Conservation (phyloP, 176 grass and related monocot species). For the Themeda triandra region DNA sequence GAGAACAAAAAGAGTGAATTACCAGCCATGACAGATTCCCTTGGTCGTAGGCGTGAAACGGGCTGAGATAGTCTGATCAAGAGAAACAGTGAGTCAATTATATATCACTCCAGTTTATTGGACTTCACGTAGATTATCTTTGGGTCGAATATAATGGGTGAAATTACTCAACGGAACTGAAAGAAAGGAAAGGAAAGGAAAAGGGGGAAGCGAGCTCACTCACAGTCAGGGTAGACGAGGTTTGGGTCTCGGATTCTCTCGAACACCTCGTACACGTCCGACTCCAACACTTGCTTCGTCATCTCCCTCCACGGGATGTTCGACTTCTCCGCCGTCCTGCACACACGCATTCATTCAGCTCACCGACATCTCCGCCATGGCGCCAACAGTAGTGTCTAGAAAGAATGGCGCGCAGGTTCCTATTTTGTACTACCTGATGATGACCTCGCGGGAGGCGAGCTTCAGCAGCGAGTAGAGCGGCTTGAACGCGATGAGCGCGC, state of each 20-base stretch:
- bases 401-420: not conserved
- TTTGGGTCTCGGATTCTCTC: constrained; percentile 56
- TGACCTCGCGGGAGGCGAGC: constrained; percentile 63
- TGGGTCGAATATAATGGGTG: not conserved
- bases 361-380: not conserved
- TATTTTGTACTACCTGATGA: constrained; percentile 53
- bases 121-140: not conserved
- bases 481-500: constrained; percentile 75
- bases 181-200: not conserved
- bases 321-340: constrained; percentile 78
- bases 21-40: constrained; percentile 97
- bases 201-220: constrained; percentile 22
- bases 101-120: not conserved
- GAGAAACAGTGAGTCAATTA: not conserved
- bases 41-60: constrained; percentile 87
- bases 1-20: not conserved
- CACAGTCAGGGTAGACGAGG: constrained; percentile 78
- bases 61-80: constrained; percentile 74
- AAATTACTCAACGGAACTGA: not conserved
- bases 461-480: constrained; percentile 86
- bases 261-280: constrained; percentile 67
- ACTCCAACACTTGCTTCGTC: constrained; percentile 70
- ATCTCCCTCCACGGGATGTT: constrained; percentile 82
- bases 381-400: not conserved
- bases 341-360: not conserved